phyloP scores from a whole-genome alignment of 1,139 yeast genomes.

The Debaryomyces udenii region DNA sequence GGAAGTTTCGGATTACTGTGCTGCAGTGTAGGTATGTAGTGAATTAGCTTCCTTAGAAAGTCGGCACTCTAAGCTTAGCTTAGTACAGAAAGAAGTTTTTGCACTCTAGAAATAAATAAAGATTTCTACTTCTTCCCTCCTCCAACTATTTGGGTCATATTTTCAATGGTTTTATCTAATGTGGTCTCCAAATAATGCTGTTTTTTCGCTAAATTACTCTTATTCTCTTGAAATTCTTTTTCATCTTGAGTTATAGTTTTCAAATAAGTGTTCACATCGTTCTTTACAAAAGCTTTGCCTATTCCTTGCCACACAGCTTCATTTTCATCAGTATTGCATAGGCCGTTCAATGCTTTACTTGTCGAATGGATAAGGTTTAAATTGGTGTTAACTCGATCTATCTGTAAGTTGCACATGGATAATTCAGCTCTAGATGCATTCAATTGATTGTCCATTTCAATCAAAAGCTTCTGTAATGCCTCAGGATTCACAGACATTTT shows the following conservation, averaged over 20 bases:
- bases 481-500: slow-evolving; percentile 47
- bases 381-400: slow-evolving; percentile 59
- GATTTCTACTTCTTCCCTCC: slow-evolving; percentile 10
- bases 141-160: slow-evolving; percentile 56
- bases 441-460: slow-evolving; percentile 69
- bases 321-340: slow-evolving; percentile 35
- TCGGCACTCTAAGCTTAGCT: too few relatives aligned
- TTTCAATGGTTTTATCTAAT: slow-evolving; percentile 69
- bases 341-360: slow-evolving; percentile 49
- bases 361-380: slow-evolving; percentile 61
- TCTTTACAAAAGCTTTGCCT: slow-evolving; percentile 70
- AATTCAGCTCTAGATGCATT: slow-evolving; percentile 65
- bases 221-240: slow-evolving; percentile 56
- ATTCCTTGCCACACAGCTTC: slow-evolving; percentile 80
- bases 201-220: slow-evolving; percentile 66
- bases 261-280: slow-evolving; percentile 49
- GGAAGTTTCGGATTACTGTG: too few relatives aligned
- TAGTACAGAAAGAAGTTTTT: too few relatives aligned
- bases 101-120: too few relatives aligned
- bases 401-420: slow-evolving; percentile 61
- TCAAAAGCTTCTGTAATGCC: slow-evolving; percentile 53
- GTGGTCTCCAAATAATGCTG: slow-evolving; percentile 75
- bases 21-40: too few relatives aligned
- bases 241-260: slow-evolving; percentile 54
- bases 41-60: too few relatives aligned